Percentiles rank a stretch among this genome's conserved stretches.
phyloP scores from a whole-genome alignment of 352 stramenopile species.

The Phytophthora hybrid region DNA sequence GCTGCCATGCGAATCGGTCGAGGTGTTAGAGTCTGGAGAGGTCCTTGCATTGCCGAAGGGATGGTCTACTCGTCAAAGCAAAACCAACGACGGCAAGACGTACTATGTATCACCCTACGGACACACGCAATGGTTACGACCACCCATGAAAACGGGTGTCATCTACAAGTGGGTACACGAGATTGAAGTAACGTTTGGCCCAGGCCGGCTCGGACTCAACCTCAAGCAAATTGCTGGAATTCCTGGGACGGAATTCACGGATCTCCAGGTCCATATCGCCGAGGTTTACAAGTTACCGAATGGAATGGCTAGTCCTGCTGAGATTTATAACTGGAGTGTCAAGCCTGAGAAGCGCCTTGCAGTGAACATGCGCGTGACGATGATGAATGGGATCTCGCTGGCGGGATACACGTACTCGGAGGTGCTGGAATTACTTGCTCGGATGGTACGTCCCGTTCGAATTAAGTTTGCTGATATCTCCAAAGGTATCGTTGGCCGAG shows the following conservation, averaged over 20 bases:
- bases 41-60: slow-evolving; percentile 80
- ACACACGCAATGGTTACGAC: slow-evolving; percentile 85
- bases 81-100: slow-evolving; percentile 85
- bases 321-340: slow-evolving; percentile 93
- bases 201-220: slow-evolving; percentile 81
- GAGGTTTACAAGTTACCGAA: slow-evolving; percentile 89
- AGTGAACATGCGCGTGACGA: slow-evolving; percentile 85
- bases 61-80: slow-evolving; percentile 82
- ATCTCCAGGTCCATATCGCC: slow-evolving; percentile 80
- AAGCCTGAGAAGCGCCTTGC: slow-evolving; percentile 88
- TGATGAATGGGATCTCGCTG: slow-evolving; percentile 81
- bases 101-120: slow-evolving; percentile 89
- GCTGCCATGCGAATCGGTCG: slow-evolving; percentile 66
- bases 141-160: slow-evolving; percentile 77
- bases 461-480: slow-evolving; percentile 88
- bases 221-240: slow-evolving; percentile 84
- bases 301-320: slow-evolving; percentile 82
- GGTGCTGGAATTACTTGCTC: slow-evolving; percentile 79
- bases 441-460: slow-evolving; percentile 66
- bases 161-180: slow-evolving; percentile 86
- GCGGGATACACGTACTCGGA: slow-evolving; percentile 85
- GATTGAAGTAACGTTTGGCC: slow-evolving; percentile 86
- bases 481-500: slow-evolving; percentile 86
- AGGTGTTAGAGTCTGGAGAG: slow-evolving; percentile 76
- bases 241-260: slow-evolving; percentile 73